Base-by-base conservation (phyloP, 1,139 yeast species). In the Magnusiomyces paraingens region DNA sequence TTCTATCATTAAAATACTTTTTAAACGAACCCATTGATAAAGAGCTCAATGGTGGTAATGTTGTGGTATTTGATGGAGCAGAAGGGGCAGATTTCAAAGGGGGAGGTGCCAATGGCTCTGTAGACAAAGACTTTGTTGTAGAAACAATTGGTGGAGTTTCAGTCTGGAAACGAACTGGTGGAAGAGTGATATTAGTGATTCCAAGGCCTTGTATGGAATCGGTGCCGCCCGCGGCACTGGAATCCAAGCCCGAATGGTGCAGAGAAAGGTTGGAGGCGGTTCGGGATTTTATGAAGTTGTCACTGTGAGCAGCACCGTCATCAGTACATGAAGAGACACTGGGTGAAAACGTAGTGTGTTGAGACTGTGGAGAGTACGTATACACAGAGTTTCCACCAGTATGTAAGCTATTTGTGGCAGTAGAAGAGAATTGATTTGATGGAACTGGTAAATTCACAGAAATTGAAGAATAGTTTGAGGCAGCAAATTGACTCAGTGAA, bases 1-100 rank as follows among this genome's bases (percentile, higher is more conserved):
- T 18, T n/a, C 69, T 56, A 53, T 65, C 69, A 17, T 57, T 56
- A 49, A 63, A 64, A 46, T 65, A 65, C 2, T 58, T 55, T 52
- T 63, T 61, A 56, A 65, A 65, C 26, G 59, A 56, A 20, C 63
- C 64, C 56, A 53, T 38, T 15, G 56, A 52, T 47, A 55, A 36
- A 14, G 54, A 46, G 47, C 53, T 48, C 15, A 51, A 50, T 11
- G 43, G 45, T 14, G 52, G 52, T 10, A 35, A 18, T 5, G 4
- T 26, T 5, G 17, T 5, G 5, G 21, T 18, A 46, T 10, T 18
- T n/a, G 11, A 18, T 10, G n/a, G 38, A 21, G 21, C 17, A n/a
- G 26, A 18, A 17, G 35, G 3, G 11, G 18, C 15, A 14, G 36
- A 14, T 3, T 18, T 44, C 15, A 22, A 15, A 40, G 48, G 20